Base-by-base conservation (phyloP, 139 green algal genomes). In the Protoeuglena noctilucae region DNA sequence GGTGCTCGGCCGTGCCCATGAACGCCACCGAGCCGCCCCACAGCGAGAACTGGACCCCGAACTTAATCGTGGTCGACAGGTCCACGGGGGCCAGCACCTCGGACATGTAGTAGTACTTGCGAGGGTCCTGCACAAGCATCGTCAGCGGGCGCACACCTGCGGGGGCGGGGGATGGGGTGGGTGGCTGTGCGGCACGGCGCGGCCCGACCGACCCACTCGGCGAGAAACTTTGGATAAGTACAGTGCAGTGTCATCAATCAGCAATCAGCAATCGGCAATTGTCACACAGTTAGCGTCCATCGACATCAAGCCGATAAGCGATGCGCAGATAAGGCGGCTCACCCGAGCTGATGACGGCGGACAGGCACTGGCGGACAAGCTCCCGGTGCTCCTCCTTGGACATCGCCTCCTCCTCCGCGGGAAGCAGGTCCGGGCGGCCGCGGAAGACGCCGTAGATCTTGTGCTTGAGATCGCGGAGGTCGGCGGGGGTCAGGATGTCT, bases 11-110 rank as follows among this genome's bases (percentile, higher is more conserved):
- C 1, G 73, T 84, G 40, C 81, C 81, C 58, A 90, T 56, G 58
- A 85, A 88, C 30, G 85, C 17, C 46, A 90, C 67, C 28, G 54
- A 72, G 48, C 67, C 70, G 40, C 75, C 75, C 74, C 74, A 81
- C 27, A 83, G 59, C 56, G 65, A 81, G 74, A 84, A 93, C 69
- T 93, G 83, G 25, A 93, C 83, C 5, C 81, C 82, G 58, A 78
- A 69, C 72, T 93, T 93, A 25, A 90, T 64, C 7, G 67, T 77
- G 66, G 74, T 62, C 30, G 63, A 78, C 22, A 89, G 65, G 68
- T 88, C 82, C 2, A 88, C 68, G 30, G 85, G 48, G 1, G 70
- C 54, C 24, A 87, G 48, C 53, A 78, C 69, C 74, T 89, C 80
- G 5, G 62, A 66, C 23, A 81, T 63, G 59, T 75, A 77, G 31